These are phyloP conservation scores for Beauveria sp. DNA, from an alignment of 2,329 filamentous ascomycete species.

Conservation along the genomic window DNA sequence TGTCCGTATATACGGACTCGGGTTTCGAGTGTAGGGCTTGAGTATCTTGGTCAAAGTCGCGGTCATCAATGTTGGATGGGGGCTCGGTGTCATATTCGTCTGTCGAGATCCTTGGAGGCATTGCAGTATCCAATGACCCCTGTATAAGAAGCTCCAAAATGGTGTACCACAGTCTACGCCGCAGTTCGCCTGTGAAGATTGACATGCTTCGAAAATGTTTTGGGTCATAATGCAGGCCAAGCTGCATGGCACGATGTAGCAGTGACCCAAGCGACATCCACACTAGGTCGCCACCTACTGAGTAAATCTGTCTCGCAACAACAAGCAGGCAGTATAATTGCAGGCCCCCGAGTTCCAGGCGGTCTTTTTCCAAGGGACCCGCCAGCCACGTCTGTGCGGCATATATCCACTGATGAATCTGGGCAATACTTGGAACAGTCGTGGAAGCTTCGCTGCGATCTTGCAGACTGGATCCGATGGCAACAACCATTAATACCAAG, in stretches of 20 bases:
- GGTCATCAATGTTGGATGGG: slow-evolving; percentile 30
- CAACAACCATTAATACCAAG: slow-evolving; percentile 33
- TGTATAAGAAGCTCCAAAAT: slow-evolving; percentile 33
- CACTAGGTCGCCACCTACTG: slow-evolving; percentile 31
- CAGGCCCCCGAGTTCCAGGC: slow-evolving; percentile 24
- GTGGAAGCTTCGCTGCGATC: background rate
- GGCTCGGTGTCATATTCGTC: slow-evolving; percentile 33
- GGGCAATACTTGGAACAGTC: background rate
- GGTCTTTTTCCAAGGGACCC: slow-evolving; percentile 28
- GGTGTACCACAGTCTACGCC: slow-evolving; percentile 36
- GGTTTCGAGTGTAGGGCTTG: background rate
- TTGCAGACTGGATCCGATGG: slow-evolving; percentile 27
- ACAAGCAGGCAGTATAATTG: slow-evolving; percentile 33
- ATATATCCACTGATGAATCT: slow-evolving; percentile 31
- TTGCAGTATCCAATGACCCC: slow-evolving; percentile 29
- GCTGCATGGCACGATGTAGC: slow-evolving; percentile 34
- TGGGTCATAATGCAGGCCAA: slow-evolving; percentile 38
- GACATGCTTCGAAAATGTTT: slow-evolving; percentile 28
- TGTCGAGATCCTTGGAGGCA: slow-evolving; percentile 30
- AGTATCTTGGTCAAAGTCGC: slow-evolving; percentile 16
- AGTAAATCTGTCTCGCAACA: slow-evolving; percentile 33
- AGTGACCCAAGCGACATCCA: slow-evolving; percentile 36
- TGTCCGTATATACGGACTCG: background rate
- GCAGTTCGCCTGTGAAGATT: slow-evolving; percentile 29
- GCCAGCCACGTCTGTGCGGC: slow-evolving; percentile 34